Conservation (phyloP, 176 grass and related monocot genomes). For the Zoysia pacifica region DNA sequence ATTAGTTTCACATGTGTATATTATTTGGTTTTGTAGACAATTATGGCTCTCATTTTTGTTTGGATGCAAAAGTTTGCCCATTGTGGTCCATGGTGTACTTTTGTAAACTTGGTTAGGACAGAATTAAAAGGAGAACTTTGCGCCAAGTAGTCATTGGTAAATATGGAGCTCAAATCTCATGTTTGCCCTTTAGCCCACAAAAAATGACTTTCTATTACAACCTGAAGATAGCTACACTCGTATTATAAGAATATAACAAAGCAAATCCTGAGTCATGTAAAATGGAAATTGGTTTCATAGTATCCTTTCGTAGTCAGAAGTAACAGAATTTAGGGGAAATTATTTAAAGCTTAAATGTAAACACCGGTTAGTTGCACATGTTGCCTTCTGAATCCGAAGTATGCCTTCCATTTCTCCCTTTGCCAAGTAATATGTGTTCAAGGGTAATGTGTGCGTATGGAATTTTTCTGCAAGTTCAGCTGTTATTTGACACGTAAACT, state of each 20-base stretch:
- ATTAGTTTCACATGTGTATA: too few species aligned
- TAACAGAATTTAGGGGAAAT: too few species aligned
- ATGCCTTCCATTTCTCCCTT: neutral
- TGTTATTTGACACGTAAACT: too few species aligned
- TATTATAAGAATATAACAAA: conserved; percentile 1
- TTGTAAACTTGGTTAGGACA: conserved; percentile 11
- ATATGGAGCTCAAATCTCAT: neutral
- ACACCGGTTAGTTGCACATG: too few species aligned
- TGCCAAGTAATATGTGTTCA: neutral
- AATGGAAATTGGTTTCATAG: too few species aligned
- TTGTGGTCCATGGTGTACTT: neutral
- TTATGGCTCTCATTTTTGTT: too few species aligned
- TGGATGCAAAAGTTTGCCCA: too few species aligned
- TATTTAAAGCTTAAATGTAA: too few species aligned
- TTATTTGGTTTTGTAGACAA: too few species aligned
- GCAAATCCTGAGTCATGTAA: neutral
- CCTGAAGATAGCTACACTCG: neutral
- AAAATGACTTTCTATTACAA: neutral
- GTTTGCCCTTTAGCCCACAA: neutral
- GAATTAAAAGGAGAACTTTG: conserved; percentile 25
- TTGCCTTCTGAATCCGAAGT: neutral
- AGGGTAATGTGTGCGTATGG: neutral
- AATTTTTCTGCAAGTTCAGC: too few species aligned
- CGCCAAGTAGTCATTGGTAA: neutral
- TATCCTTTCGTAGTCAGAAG: too few species aligned